A percentile compares a stretch with the other conserved stretches of the same genome.
phyloP scores from a whole-genome alignment of 306 rosid species.

The Astragalus membranaceus region DNA sequence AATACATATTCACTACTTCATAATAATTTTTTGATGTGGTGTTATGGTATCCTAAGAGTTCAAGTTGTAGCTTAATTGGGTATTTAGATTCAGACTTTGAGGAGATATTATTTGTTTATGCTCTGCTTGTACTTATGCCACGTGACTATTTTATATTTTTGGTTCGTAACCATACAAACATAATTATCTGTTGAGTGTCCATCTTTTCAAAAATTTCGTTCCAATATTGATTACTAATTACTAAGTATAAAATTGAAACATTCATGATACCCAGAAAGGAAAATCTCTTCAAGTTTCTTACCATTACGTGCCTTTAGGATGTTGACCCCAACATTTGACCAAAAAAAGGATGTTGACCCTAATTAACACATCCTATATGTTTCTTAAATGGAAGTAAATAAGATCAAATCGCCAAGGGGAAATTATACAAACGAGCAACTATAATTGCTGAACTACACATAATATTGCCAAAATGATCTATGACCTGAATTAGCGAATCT shows the following conservation, averaged over 20 bases:
- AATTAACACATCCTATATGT: slow-evolving; percentile 14
- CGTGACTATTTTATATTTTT: too few species aligned
- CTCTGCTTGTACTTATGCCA: too few species aligned
- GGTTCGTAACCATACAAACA: too few species aligned
- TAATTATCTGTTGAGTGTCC: too few species aligned
- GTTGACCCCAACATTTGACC: not conserved
- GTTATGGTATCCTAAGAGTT: too few species aligned
- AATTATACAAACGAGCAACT: slow-evolving; percentile 25
- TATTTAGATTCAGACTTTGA: too few species aligned
- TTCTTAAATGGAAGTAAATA: slow-evolving; percentile 14
- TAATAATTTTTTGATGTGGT: too few species aligned
- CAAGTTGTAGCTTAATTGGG: too few species aligned
- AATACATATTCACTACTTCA: too few species aligned
- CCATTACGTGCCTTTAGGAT: not conserved
- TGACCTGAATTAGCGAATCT: not conserved
- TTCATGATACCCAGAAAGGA: not conserved
- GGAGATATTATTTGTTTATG: too few species aligned
- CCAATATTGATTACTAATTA: not conserved
- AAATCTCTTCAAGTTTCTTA: not conserved
- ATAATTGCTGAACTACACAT: slow-evolving; percentile 12
- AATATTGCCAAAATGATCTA: slow-evolving; percentile 14
- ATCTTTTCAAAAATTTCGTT: too few species aligned
- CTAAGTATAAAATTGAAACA: not conserved
- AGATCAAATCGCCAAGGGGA: slow-evolving; percentile 9
- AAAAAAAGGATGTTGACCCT: not conserved